A percentile compares a stretch with the other conserved stretches of the same genome.
These are phyloP conservation scores for Apophysomyces sp. DNA, from an alignment of 371 early-diverging fungal species.

Conservation along the genomic window DNA sequence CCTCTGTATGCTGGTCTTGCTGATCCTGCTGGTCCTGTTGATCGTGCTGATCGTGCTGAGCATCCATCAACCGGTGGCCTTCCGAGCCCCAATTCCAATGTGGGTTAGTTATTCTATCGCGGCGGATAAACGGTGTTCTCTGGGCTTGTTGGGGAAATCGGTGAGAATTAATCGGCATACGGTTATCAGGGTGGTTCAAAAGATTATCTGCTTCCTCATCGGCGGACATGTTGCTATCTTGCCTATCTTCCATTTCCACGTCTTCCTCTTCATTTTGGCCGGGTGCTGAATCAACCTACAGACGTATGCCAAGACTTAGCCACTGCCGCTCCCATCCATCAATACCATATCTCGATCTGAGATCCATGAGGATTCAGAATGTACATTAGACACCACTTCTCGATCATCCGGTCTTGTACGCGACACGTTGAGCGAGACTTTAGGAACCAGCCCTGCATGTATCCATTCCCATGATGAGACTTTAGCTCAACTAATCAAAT, in stretches of 20 bases:
- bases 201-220: background rate
- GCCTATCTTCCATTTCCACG: background rate
- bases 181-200: background rate
- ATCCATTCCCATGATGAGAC: background rate
- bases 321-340: background rate
- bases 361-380: background rate
- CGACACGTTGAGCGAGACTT: slow-evolving; percentile 27
- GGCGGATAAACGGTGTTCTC: slow-evolving; percentile 2
- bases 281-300: background rate
- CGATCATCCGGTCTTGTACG: background rate
- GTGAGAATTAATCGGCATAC: slow-evolving; percentile 9
- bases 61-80: slow-evolving; percentile 12
- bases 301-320: background rate
- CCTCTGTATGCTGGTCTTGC: background rate
- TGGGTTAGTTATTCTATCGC: slow-evolving; percentile 7
- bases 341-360: background rate
- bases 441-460: slow-evolving; percentile 30
- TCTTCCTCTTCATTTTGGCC: slow-evolving; percentile 1
- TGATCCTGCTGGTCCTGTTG: background rate
- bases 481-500: background rate
- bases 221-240: background rate
- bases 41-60: background rate
- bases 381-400: background rate
- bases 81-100: slow-evolving; percentile 17
- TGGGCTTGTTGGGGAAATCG: background rate